These are phyloP conservation scores for Calonectria pteridis DNA, from an alignment of 2,329 filamentous ascomycete species.

Conservation along the genomic window DNA sequence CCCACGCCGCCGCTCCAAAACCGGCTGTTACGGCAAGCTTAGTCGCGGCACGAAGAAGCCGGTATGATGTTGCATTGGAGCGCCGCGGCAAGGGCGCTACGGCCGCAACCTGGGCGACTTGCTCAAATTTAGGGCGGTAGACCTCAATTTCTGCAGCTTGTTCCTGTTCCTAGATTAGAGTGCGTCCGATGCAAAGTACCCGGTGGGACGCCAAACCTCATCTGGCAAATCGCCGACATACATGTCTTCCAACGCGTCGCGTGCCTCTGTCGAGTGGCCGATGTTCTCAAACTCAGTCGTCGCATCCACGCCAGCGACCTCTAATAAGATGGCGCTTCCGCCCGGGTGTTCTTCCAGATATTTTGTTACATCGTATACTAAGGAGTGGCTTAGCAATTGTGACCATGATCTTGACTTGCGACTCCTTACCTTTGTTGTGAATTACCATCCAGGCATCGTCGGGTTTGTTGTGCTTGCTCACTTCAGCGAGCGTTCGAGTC, in stretches of 20 bases:
- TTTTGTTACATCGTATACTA: neutral
- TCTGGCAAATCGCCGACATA: neutral
- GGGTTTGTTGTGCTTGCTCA: neutral
- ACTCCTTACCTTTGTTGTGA: neutral
- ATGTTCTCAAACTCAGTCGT: neutral
- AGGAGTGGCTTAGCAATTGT: neutral
- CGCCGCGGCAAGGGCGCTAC: neutral
- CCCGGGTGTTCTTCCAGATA: neutral
- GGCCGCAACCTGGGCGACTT: neutral
- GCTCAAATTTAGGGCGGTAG: neutral
- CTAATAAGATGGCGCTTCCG: neutral
- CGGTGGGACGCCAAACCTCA: neutral
- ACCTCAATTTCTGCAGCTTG: neutral
- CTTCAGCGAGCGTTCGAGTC: neutral
- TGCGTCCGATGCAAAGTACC: neutral
- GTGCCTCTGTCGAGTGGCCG: neutral
- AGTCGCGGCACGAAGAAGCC: neutral
- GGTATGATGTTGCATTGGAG: neutral
- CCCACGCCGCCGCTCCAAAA: neutral
- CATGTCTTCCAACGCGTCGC: neutral
- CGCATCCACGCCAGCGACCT: neutral
- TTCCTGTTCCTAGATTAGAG: neutral
- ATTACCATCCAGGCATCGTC: constrained; percentile 1
- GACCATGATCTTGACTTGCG: too few relatives aligned
- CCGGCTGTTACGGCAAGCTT: neutral